These are phyloP conservation scores for Gossypium arboreum DNA, from an alignment of 345 rosid species.

Conservation along the genomic window DNA sequence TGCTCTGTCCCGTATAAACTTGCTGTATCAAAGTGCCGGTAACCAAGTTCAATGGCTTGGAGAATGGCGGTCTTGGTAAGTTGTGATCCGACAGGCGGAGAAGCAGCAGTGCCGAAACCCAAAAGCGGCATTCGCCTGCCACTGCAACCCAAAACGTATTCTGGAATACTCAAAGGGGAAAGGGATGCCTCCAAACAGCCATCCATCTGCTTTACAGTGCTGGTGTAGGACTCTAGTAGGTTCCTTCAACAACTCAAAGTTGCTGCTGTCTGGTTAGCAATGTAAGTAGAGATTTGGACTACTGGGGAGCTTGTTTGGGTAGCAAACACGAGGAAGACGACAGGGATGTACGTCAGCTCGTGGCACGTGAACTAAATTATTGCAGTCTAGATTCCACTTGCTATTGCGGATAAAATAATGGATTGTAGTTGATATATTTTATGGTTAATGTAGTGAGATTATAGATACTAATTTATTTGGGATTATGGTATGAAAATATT, in stretches of 20 bases:
- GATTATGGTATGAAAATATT: no score
- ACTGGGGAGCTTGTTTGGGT: not conserved
- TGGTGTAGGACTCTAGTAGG: not conserved
- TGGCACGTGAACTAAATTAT: no score
- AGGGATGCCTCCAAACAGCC: not conserved
- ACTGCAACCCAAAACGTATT: constrained; percentile 3
- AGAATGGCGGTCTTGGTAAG: constrained; percentile 26
- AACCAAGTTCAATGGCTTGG: constrained; percentile 44
- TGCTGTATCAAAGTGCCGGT: constrained; percentile 70
- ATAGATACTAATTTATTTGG: no score
- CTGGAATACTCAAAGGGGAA: not conserved
- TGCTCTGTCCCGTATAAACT: constrained; percentile 42
- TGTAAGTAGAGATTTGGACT: not conserved
- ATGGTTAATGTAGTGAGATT: no score
- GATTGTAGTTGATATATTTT: no score
- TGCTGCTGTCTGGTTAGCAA: not conserved
- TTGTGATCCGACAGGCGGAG: constrained; percentile 21
- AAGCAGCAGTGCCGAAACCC: constrained; percentile 39
- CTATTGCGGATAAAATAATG: no score
- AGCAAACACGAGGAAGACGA: not conserved
- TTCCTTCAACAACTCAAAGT: not conserved
- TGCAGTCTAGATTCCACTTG: no score
- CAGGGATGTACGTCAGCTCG: not conserved
- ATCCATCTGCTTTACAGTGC: not conserved
- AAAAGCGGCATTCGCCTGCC: constrained; percentile 33